Conservation (phyloP, 2,329 filamentous ascomycete species). For the Neonectria punicea region DNA sequence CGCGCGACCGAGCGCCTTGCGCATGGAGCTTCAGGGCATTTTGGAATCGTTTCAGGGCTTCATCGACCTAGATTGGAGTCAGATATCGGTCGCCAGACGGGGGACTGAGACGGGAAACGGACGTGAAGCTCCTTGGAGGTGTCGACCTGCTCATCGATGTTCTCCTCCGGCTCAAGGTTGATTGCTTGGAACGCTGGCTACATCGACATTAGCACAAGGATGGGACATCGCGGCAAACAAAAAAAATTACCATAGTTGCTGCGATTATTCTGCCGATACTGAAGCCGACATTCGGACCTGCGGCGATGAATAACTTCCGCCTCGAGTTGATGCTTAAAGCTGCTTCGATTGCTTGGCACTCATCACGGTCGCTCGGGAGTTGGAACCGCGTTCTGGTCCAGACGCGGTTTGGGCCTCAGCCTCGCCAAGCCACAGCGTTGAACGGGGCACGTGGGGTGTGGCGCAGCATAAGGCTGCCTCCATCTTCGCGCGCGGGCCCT, state of each 20-base stretch:
- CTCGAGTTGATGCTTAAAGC: slow-evolving; percentile 13
- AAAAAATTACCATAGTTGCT: slow-evolving; percentile 37
- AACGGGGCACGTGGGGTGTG: slow-evolving; percentile 41
- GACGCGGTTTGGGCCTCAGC: slow-evolving; percentile 39
- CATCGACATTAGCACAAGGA: slow-evolving; percentile 27
- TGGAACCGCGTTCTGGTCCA: slow-evolving; percentile 32
- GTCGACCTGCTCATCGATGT: slow-evolving; percentile 89
- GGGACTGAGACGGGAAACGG: slow-evolving; percentile 16
- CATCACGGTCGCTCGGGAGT: slow-evolving; percentile 31
- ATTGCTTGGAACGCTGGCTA: slow-evolving; percentile 82
- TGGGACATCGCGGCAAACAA: too few species aligned
- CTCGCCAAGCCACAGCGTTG: slow-evolving; percentile 37
- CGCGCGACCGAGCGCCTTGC: slow-evolving; percentile 80
- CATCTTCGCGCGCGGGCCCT: slow-evolving; percentile 29
- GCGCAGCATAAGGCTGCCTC: slow-evolving; percentile 38
- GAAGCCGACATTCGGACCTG: slow-evolving; percentile 36
- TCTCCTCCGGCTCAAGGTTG: slow-evolving; percentile 94
- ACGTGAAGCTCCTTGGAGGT: slow-evolving; percentile 93
- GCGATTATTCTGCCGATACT: slow-evolving; percentile 24
- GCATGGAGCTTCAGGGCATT: slow-evolving; percentile 90
- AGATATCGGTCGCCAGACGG: background rate
- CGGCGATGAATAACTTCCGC: slow-evolving; percentile 12
- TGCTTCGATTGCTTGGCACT: slow-evolving; percentile 28
- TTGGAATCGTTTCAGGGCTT: slow-evolving; percentile 95
- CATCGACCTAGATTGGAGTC: slow-evolving; percentile 74